Evolutionary conservation across 2,329 filamentous ascomycete species (phyloP), one percentile per base, ranked within the genome.

Genomic region (Akanthomyces muscarius): DNA sequence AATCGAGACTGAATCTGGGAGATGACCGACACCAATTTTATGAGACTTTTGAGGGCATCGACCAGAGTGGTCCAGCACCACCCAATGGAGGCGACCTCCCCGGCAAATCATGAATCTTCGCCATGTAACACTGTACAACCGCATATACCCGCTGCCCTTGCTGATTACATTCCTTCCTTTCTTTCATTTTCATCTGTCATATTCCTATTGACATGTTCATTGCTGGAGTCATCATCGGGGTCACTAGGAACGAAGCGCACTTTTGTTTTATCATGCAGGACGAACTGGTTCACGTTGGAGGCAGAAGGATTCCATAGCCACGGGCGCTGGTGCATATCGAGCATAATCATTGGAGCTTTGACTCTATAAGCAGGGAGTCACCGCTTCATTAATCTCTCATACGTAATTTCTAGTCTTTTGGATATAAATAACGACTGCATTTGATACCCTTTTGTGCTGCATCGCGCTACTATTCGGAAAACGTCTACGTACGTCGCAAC

Each of bases 1-100:
- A 82, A 59, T 74, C 80, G 3, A 74, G 72, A 41, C 74, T 77
- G 21, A 81, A 79, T 2, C 77, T 81, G 2, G 79, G 80, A 33
- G 64, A 67, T 23, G 67, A 73, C 25, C 71, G 72, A 60, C 73
- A 71, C 50, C 21, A 44, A 55, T 73, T 74, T 65, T 73, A 77
- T 55, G 71, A 76, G 3, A 73, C 72, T 16, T 85, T 81, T 80
- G 73, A 79, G 66, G 83, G 82, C 7, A 68, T 85, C 36, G 83
- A 86, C 67, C 77, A 79, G 56, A 85, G 82, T 65, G 83, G 83
- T 10, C 80, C 81, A 1, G 69, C 73, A 18, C 73, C 74, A 58
- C 77, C 76, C 7, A 71, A 73, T 41, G 64, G 67, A 28, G 69
- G 68, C 33, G 71, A 71, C 41, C 65, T 68, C 57, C 67, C 61